Evolutionary conservation across 116 monocot species (phyloP), one percentile per base, ranked within the genome.

Genomic region (Zostera marina): DNA sequence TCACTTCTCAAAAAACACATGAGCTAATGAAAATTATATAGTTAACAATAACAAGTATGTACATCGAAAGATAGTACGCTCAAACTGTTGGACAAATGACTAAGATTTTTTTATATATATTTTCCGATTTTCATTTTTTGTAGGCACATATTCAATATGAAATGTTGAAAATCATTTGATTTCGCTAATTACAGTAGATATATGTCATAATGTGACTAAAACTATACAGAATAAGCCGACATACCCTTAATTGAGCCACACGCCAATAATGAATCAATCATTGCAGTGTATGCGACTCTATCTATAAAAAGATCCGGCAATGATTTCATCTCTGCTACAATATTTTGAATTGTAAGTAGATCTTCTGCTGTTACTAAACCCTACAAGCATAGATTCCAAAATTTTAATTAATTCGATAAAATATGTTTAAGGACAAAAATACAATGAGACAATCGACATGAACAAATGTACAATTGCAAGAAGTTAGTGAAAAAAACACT

Each of bases 241-340:
- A 54, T 72, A 89, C 88, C 80, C 20, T 55, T 57, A 26, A 54
- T 69, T 58, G 66, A 81, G 32, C 78, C 83, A 72, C 83, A 89
- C 53, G 70, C 70, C 66, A 89, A 70, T 24, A 89, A 49, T 43
- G 88, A 70, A 78, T 89, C 88, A 54, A 81, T 53, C 22, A 76
- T 77, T 52, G 84, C 75, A 52, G 88, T 80, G 59, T 89, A 89
- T 60, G 84, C 80, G 63, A 68, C 76, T 70, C 88, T 69, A 72
- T 89, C 88, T 48, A 83, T 69, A 56, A 42, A 65, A 12, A 79
- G 32, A 52, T 44, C 40, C 54, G 64, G 59, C 11, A 60, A 62
- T 40, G 81, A 68, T 71, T 89, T 89, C 81, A 89, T 84, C 58
- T 89, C 88, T 23, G 69, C 44, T 21, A 89, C 66, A 62, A 80